Evolutionary conservation across 129 eudicot genomes (phyloP), one percentile per base, ranked within the genome.

Genomic region (Tanacetum coccineum): DNA sequence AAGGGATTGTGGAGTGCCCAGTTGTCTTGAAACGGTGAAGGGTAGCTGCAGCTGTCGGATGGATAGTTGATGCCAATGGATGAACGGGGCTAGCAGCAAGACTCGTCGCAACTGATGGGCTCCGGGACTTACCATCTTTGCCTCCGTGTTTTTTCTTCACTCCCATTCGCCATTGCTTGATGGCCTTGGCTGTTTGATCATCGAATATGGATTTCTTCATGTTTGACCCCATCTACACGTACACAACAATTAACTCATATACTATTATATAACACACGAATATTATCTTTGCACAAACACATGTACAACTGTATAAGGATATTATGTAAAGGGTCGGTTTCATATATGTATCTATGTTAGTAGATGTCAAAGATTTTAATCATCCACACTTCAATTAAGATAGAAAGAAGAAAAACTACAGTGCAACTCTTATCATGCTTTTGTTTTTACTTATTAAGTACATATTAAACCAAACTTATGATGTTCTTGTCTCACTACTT

Each of bases 21-120:
- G 96, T 86, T 13, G 96, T 86, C 81, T 76, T 86, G 83, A 78
- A 88, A 3, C 98, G 87, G 40, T 86, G 95, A 6, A 93, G 87
- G 4, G 76, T 32, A 26, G 87, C 78, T 44, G 42, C 53, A 10
- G 70, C 62, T 36, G 40, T 52, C 25, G 51, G 75, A 51, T 76
- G n/a, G 15, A 76, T 40, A 52, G 83, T 53, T 19, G 96, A 74
- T 20, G 79, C 78, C 85, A 71, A 77, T 9, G 88, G 60, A 56
- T 78, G 67, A 13, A 82, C 51, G 0, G 91, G 88, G 62, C 84
- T 89, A 25, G 79, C 79, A 30, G 18, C 25, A 77, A 64, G 40
- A 50, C 81, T 77, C 26, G 44, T 81, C 3, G 72, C 91, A 0
- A 18, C 40, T 8, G 89, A 78, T 50, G 69, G 79, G 1, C 75